Percentiles rank a stretch among this genome's conserved stretches.
Evolutionary conservation across 371 early-diverging fungal genomes (phyloP).

Genomic region (Mycotypha africana): DNA sequence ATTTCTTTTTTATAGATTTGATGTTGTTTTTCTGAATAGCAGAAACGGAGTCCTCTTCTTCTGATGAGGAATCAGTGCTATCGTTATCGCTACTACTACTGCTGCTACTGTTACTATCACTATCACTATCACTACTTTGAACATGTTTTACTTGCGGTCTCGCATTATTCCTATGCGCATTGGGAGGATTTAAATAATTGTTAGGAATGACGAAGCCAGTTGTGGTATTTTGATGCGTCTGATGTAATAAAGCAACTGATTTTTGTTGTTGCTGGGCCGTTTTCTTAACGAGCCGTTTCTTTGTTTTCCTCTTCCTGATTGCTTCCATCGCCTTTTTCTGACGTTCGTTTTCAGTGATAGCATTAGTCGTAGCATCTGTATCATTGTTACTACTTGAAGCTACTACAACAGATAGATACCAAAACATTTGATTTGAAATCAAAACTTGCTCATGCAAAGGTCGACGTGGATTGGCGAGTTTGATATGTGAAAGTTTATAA

Average conservation of each 20-base stretch:
- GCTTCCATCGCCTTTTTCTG: background rate
- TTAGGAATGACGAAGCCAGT: constrained; percentile 44
- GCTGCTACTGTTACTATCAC: no score
- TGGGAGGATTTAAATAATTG: constrained; percentile 30
- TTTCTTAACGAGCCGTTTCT: constrained; percentile 12
- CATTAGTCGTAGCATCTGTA: constrained; percentile 6
- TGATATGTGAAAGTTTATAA: constrained; percentile 88
- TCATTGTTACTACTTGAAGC: constrained; percentile 10
- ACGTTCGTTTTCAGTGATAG: background rate
- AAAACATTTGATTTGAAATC: constrained; percentile 94
- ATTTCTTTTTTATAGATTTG: no score
- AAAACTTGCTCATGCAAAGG: constrained; percentile 90
- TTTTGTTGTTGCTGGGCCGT: constrained; percentile 1
- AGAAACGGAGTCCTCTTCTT: no score
- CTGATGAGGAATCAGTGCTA: no score
- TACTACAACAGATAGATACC: constrained; percentile 80
- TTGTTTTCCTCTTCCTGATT: constrained; percentile 3
- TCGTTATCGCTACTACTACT: no score
- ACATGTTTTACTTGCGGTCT: no score
- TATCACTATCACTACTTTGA: no score
- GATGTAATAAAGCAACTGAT: background rate
- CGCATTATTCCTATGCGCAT: no score
- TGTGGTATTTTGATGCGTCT: constrained; percentile 6
- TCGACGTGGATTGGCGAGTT: constrained; percentile 85
- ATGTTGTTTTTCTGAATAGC: no score